A percentile compares a stretch with the other conserved stretches of the same genome.
phyloP scores from a whole-genome alignment of 176 grass and related monocot species.

The Carex cristatella region DNA sequence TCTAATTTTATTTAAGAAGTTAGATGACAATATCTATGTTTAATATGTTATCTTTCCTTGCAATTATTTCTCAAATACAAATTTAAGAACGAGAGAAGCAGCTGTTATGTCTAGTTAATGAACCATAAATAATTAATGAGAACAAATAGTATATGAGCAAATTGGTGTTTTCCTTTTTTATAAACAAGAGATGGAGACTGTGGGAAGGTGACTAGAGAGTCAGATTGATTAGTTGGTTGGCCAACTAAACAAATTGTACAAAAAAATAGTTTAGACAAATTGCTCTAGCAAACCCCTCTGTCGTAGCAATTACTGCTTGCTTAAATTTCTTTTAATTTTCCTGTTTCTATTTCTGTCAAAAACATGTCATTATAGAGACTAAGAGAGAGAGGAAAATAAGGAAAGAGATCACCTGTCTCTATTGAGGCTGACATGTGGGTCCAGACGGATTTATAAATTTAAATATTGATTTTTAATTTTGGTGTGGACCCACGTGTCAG shows the following conservation, averaged over 20 bases:
- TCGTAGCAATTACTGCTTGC: neutral
- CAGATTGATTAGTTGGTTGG: neutral
- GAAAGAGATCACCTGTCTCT: too few relatives aligned
- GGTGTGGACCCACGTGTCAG: too few relatives aligned
- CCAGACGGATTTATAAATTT: too few relatives aligned
- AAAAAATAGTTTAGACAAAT: neutral
- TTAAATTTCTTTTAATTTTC: neutral
- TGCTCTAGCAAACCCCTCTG: neutral
- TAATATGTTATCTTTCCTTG: neutral
- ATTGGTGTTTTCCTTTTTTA: neutral
- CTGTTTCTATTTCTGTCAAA: neutral
- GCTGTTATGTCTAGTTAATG: neutral
- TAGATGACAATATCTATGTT: neutral
- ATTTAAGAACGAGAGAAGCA: neutral
- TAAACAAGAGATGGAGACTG: neutral
- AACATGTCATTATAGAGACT: neutral
- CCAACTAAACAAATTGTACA: constrained; percentile 8
- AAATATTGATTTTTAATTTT: too few relatives aligned
- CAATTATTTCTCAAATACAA: neutral
- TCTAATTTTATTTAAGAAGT: neutral
- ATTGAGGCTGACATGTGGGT: too few relatives aligned
- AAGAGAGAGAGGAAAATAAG: neutral
- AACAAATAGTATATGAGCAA: neutral
- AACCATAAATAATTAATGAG: neutral
- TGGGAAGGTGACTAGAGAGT: neutral